Conservation (phyloP, 305 asterid genomes). For the Solanum hybrid region DNA sequence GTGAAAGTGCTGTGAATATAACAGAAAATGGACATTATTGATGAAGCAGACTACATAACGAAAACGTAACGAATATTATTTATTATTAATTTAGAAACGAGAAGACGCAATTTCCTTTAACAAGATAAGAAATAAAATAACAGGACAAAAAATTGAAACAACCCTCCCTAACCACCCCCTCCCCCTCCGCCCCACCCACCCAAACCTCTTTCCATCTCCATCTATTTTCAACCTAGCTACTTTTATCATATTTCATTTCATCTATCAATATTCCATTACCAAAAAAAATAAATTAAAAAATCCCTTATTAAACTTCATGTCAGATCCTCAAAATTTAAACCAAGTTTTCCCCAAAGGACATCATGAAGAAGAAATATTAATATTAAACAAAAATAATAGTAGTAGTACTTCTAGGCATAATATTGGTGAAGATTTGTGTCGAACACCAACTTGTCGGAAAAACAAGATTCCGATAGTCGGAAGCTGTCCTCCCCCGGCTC, state of each 20-base stretch:
- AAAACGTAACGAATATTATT: not conserved
- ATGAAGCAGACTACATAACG: not conserved
- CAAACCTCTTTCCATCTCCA: not conserved
- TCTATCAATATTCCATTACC: not conserved
- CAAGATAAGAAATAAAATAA: not conserved
- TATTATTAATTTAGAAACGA: not conserved
- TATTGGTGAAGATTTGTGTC: not conserved
- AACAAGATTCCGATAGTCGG: constrained; percentile 1
- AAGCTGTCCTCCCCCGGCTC: not conserved
- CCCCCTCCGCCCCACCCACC: too few species aligned
- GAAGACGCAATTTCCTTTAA: not conserved
- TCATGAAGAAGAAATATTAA: not conserved
- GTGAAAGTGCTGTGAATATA: not conserved
- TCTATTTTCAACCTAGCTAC: not conserved
- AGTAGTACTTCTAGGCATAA: not conserved
- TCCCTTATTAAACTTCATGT: not conserved
- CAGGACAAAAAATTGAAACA: not conserved
- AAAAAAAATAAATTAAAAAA: not conserved
- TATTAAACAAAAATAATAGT: not conserved
- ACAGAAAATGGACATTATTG: not conserved
- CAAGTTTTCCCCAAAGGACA: not conserved
- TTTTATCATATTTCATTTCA: not conserved
- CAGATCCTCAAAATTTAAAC: not conserved
- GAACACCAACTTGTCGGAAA: not conserved
- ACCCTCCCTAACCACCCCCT: not conserved